Evolutionary conservation across 768 basidiomycete genomes (phyloP).

Genomic region (Mycena polygramma): DNA sequence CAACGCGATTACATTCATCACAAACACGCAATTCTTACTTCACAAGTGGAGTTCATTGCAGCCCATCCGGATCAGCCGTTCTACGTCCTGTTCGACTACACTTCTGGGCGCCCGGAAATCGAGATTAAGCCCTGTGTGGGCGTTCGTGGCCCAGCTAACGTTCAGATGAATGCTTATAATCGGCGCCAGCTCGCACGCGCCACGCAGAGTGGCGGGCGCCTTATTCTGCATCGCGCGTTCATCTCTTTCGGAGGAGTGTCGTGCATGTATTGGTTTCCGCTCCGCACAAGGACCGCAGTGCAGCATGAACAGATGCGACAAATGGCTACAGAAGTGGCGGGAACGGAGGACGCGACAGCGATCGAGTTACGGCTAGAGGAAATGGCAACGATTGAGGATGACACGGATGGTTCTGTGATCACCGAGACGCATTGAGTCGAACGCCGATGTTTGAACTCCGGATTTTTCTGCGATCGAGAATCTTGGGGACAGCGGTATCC

Average conservation of each 20-base stretch:
- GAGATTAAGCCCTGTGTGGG: constrained; percentile 2
- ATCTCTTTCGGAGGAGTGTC: background rate
- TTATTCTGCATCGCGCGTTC: constrained; percentile 21
- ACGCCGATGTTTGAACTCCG: no score
- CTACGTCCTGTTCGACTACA: constrained; percentile 24
- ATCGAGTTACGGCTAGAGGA: no score
- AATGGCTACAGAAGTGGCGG: no score
- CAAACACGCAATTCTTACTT: constrained; percentile 3
- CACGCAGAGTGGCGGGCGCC: constrained; percentile 2
- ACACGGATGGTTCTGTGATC: no score
- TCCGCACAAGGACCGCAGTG: constrained; percentile 17
- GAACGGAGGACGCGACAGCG: no score
- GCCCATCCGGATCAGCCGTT: constrained; percentile 19
- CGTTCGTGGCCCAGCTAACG: constrained; percentile 10
- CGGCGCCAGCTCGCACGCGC: constrained; percentile 7
- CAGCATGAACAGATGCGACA: no score
- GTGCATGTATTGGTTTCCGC: constrained; percentile 17
- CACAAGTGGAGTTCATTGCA: constrained; percentile 12
- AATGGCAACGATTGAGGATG: no score
- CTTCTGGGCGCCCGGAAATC: constrained; percentile 2
- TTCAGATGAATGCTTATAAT: constrained; percentile 11
- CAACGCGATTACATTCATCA: constrained; percentile 9
- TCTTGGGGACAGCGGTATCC: no score
- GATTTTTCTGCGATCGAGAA: no score
- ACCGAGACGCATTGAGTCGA: no score